A percentile compares a stretch with the other conserved stretches of the same genome.
phyloP scores from a whole-genome alignment of 805 yeast species.

The Wickerhamiella allomyrinae region DNA sequence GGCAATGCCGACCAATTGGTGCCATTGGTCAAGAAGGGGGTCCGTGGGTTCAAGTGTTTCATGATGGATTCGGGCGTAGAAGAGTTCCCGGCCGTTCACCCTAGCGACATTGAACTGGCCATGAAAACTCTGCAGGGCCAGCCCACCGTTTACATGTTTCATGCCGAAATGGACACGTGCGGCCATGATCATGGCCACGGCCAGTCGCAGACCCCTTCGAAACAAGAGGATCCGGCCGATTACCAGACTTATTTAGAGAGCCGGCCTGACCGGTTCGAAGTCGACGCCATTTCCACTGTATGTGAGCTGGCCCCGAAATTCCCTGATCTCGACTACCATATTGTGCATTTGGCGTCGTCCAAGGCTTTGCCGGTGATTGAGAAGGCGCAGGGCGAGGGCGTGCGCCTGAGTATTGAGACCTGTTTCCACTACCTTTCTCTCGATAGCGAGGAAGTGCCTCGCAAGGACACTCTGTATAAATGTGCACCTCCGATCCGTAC shows the following conservation, averaged over 20 bases:
- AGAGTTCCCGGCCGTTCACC: conserved; percentile 73
- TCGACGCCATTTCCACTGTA: conserved; percentile 64
- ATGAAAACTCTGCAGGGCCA: conserved; percentile 45
- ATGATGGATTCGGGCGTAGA: conserved; percentile 88
- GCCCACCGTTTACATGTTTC: conserved; percentile 74
- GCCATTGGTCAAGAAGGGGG: conserved; percentile 74
- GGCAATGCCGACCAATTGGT: conserved; percentile 51
- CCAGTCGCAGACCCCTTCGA: not conserved
- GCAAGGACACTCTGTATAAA: conserved; percentile 69
- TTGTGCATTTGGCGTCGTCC: conserved; percentile 79
- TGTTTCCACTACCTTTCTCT: conserved; percentile 83
- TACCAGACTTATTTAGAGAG: conserved; percentile 66
- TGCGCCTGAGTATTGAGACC: conserved; percentile 64
- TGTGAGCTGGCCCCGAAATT: conserved; percentile 40
- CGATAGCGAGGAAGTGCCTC: conserved; percentile 60
- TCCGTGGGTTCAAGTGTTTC: conserved; percentile 87
- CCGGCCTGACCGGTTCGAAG: conserved; percentile 83
- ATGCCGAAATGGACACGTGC: conserved; percentile 63
- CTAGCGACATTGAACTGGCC: conserved; percentile 50
- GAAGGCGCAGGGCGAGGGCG: conserved; percentile 39
- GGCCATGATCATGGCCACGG: not conserved
- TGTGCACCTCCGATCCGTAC: conserved; percentile 93
- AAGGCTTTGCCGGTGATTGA: conserved; percentile 62
- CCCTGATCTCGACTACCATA: conserved; percentile 41
- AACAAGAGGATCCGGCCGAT: conserved; percentile 40